Base-by-base conservation (phyloP, 768 basidiomycete species). In the Boletus rubroflammeus region DNA sequence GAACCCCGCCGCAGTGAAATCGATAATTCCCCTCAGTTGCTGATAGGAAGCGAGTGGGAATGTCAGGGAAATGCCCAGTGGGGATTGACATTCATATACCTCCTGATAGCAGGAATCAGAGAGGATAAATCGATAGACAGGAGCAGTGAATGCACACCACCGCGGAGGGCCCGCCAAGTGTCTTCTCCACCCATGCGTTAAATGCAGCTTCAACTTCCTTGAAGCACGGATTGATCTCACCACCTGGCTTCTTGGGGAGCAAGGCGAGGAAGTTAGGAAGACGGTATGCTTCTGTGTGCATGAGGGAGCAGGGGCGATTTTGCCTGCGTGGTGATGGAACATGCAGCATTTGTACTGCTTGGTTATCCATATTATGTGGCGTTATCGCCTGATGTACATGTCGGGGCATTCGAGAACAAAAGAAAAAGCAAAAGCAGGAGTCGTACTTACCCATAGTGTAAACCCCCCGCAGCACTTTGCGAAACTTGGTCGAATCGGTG, bases 231-330 rank as follows among this genome's bases (percentile, higher is more conserved):
- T 62, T 71, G 31, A 69, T 71, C n/a, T 55, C 53, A 19, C 62
- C 66, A 6, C 69, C 64, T 10, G 70, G 58, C 47, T 71, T 70
- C 56, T 54, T 53, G 19, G 67, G 66, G 25, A 67, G 58, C 15
- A 64, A 48, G 23, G 43, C 41, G 9, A 69, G 59, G 32, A 69
- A 59, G 50, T 60, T 36, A 17, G 67, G 68, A 46, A 70, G 52
- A 32, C 48, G 68, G 31, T 59, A 67, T 15, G 56, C 36, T 57
- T 57, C 45, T 32, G 31, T 47, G 9, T 21, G 8, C 45, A 47
- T 47, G 45, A 4, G 35, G 17, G 15, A n/a, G 35, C 13, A 15
- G 29, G 19, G 5, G 7, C 7, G 10, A 19, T 34, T 34, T 34
- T 34, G 13, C 15, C 15, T 3, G 29, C 29, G 31, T 21, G 11